Percentiles rank a stretch among this genome's conserved stretches.
Conservation (phyloP, 176 grass and related monocot species). For the Bromus sterilis region DNA sequence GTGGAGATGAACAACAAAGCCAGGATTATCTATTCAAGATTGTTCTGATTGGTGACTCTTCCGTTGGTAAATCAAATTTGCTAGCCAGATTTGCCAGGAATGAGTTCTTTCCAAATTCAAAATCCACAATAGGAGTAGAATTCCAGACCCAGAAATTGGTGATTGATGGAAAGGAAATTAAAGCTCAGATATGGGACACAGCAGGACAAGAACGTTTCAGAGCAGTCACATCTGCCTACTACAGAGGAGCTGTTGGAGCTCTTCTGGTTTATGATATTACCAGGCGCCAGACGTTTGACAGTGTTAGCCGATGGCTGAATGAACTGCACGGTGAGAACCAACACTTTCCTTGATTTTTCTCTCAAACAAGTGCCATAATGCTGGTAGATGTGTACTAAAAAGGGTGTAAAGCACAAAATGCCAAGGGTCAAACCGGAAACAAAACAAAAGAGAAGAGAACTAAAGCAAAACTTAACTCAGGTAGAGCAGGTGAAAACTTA, state of each 20-base stretch:
- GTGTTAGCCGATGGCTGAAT: slow-evolving; percentile 59
- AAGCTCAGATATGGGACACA: slow-evolving; percentile 79
- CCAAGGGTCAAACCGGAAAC: not conserved
- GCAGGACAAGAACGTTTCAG: slow-evolving; percentile 69
- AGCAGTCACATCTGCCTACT: slow-evolving; percentile 68
- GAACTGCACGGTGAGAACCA: slow-evolving; percentile 47
- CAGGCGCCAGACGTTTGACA: slow-evolving; percentile 60
- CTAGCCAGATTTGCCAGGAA: slow-evolving; percentile 56
- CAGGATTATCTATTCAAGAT: slow-evolving; percentile 73
- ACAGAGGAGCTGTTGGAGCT: slow-evolving; percentile 61
- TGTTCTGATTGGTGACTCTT: slow-evolving; percentile 55
- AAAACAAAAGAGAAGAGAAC: not conserved
- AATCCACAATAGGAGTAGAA: slow-evolving; percentile 66
- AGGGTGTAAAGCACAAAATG: not conserved
- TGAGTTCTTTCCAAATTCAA: slow-evolving; percentile 61
- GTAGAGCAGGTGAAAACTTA: not conserved
- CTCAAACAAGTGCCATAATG: not conserved
- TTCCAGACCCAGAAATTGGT: slow-evolving; percentile 65
- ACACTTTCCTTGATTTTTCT: not conserved
- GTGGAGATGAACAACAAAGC: slow-evolving; percentile 41
- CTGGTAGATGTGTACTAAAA: too few species aligned
- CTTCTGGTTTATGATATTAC: slow-evolving; percentile 62
- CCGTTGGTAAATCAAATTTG: slow-evolving; percentile 72
- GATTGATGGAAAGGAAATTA: slow-evolving; percentile 72
- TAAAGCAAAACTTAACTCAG: not conserved